Percentiles rank a stretch among this genome's conserved stretches.
Evolutionary conservation across 1,284 basidiomycete genomes (phyloP).

Genomic region (Tilletia indica): DNA sequence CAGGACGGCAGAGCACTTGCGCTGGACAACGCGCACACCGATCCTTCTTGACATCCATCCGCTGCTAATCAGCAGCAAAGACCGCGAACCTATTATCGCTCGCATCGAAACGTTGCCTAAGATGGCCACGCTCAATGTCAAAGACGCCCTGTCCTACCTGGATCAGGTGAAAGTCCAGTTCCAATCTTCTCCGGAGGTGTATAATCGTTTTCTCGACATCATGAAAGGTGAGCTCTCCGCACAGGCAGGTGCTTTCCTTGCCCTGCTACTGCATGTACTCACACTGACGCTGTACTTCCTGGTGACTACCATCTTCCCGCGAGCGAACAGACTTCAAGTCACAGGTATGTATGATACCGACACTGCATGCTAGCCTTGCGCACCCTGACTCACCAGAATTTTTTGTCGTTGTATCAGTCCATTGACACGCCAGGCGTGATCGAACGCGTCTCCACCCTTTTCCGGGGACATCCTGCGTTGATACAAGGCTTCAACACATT

Average conservation of each 20-base stretch:
- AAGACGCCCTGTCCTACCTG: conserved; percentile 93
- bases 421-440: conserved; percentile 99
- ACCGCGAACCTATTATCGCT: background rate
- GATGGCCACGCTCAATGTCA: conserved; percentile 59
- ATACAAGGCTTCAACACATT: conserved; percentile 99
- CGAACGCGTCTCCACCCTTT: conserved; percentile 89
- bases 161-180: conserved; percentile 91
- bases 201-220: conserved; percentile 95
- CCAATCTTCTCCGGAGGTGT: conserved; percentile 86
- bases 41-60: too few relatives aligned
- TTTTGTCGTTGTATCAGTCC: conserved; percentile 32
- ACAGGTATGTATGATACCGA: background rate
- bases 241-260: conserved; percentile 65
- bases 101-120: background rate
- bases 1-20: background rate
- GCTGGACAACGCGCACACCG: background rate
- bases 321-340: conserved; percentile 11
- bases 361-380: background rate
- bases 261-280: conserved; percentile 73
- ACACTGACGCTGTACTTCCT: conserved; percentile 22
- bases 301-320: background rate
- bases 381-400: conserved; percentile 27
- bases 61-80: background rate
- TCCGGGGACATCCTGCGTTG: conserved; percentile 86
- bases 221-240: conserved; percentile 76